Evolutionary conservation across 2,329 filamentous ascomycete species (phyloP), one percentile per base, ranked within the genome.

Genomic region (Aureobasidium sp.): DNA sequence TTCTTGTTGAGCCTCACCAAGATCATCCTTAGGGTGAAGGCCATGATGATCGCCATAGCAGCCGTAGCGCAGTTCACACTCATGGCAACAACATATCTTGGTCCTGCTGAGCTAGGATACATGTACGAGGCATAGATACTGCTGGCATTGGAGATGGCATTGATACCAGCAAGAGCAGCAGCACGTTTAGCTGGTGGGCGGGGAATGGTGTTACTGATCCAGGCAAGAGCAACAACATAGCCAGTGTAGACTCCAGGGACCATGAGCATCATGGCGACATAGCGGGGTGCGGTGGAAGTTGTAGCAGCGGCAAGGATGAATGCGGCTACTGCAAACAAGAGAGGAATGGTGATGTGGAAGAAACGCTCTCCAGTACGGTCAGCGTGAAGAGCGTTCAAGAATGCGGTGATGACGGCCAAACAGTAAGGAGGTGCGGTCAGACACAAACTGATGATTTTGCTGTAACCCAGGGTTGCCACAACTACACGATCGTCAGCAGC

Each of bases 1-100:
- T 85, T 89, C 77, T 81, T 85, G 69, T 92, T 92, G 68, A 90
- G 70, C 47, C 82, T 76, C 15, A 81, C 79, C 29, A 92, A 77
- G 43, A 89, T 82, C 39, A 85, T 76, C 10, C 87, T 77, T 67
- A 92, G 76, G 2, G 84, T 72, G 0, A 83, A 83, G 0, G 87
- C 87, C 63, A 84, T 81, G 29, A 83, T 67, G 48, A 91, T 86
- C 1, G 87, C 84, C 48, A 90, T 70, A 26, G 84, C 80, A 0
- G 83, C 81, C 20, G 85, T 88, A 1, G 78, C 80, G 67, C 85
- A 88, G 72, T 90, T 89, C 56, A 90, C 86, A 6, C 79, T 78
- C 75, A 91, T 86, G 4, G 88, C 86, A 17, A 84, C 75, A 5
- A 62, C 61, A 48, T 66, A 66, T 41, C 65, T 48, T 3, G 77